Conservation (phyloP, 345 rosid species). For the Populus ilicifolia region DNA sequence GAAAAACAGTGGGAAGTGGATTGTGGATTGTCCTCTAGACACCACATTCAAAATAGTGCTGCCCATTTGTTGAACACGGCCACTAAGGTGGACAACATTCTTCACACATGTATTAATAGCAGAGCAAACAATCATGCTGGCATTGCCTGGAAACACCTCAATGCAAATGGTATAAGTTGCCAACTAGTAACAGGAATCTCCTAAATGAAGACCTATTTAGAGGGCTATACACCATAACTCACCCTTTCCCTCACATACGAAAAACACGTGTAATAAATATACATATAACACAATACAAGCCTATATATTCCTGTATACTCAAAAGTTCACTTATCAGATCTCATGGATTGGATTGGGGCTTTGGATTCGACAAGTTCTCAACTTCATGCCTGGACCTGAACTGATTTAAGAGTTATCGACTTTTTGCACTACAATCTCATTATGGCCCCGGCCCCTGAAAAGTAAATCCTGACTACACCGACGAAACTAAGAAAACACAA, state of each 20-base stretch:
- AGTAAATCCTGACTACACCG: neutral
- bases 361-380: neutral
- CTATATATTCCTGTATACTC: neutral
- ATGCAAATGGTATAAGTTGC: conserved; percentile 2
- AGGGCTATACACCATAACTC: neutral
- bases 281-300: neutral
- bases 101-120: conserved; percentile 50
- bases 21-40: conserved; percentile 37
- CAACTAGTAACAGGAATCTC: neutral
- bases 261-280: neutral
- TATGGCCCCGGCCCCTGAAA: neutral
- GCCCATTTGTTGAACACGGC: conserved; percentile 33
- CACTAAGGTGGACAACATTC: conserved; percentile 44
- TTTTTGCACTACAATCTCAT: neutral
- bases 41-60: conserved; percentile 33
- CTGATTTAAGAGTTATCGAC: neutral
- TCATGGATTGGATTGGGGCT: neutral
- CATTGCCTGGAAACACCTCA: conserved; percentile 29
- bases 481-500: neutral
- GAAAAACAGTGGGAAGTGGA: conserved; percentile 35
- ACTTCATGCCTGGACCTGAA: neutral
- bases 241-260: neutral
- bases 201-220: neutral
- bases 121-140: conserved; percentile 51
- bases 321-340: neutral